Evolutionary conservation across 116 monocot genomes (phyloP).

Genomic region (Papilionanthe hybrid): DNA sequence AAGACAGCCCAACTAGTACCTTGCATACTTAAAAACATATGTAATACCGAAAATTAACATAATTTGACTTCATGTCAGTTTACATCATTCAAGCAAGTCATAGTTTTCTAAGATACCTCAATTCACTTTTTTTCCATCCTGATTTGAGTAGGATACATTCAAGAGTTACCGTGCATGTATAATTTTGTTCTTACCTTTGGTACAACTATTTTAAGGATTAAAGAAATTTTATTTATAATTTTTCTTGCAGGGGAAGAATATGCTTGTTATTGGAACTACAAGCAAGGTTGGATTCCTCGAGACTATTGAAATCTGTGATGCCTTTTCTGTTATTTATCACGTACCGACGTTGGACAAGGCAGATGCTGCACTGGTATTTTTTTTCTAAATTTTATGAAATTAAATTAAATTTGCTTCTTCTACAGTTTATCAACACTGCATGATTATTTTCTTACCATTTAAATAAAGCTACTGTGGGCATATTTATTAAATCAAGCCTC

Average conservation of each 20-base stretch:
- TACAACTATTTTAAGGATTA: background rate
- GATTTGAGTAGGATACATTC: background rate
- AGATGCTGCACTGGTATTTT: constrained; percentile 76
- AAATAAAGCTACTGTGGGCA: too few relatives aligned
- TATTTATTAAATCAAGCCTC: too few relatives aligned
- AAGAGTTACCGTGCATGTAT: background rate
- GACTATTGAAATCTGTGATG: constrained; percentile 76
- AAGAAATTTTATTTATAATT: background rate
- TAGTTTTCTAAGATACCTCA: background rate
- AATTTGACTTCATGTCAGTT: background rate
- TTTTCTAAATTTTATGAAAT: background rate
- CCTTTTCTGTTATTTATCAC: constrained; percentile 72
- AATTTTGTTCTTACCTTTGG: background rate
- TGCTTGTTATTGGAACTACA: constrained; percentile 90
- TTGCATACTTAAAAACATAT: constrained; percentile 15
- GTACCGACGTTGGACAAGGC: constrained; percentile 62
- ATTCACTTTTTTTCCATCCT: too few relatives aligned
- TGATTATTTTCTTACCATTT: background rate
- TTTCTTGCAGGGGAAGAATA: constrained; percentile 74
- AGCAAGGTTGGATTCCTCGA: constrained; percentile 78
- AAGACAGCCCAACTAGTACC: too few relatives aligned
- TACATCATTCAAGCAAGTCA: background rate
- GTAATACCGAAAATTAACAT: too few relatives aligned
- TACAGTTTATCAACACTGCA: background rate
- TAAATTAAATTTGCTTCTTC: background rate